Conservation (phyloP, 495 filamentous ascomycete genomes). For the Neurospora sp. region DNA sequence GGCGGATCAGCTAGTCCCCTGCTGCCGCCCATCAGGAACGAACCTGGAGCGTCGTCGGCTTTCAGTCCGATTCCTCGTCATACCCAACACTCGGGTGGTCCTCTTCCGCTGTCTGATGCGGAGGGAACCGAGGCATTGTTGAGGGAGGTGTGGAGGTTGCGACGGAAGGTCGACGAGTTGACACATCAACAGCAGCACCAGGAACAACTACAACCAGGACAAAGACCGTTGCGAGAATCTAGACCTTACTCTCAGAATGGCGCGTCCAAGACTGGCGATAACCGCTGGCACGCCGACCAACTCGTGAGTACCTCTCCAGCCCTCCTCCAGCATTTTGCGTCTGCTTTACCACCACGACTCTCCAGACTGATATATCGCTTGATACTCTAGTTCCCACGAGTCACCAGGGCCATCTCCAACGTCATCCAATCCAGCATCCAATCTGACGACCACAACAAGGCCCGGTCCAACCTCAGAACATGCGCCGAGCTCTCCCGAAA, state of each 20-base stretch:
- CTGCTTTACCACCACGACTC: background rate
- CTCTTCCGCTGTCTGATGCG: background rate
- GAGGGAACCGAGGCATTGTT: background rate
- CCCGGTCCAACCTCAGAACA: background rate
- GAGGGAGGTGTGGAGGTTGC: background rate
- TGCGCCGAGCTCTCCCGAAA: background rate
- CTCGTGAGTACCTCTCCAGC: background rate
- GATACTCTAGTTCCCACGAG: background rate
- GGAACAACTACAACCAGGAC: background rate
- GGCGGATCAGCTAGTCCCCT: background rate
- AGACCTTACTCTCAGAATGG: background rate
- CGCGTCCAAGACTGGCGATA: background rate
- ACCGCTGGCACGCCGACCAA: background rate
- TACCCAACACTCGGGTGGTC: background rate
- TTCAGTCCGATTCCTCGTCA: background rate
- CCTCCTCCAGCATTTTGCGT: background rate
- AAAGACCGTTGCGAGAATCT: background rate
- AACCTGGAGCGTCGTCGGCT: background rate
- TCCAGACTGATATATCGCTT: background rate
- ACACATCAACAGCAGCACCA: background rate
- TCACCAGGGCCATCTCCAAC: background rate
- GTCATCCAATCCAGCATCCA: too few relatives aligned
- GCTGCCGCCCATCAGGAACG: background rate
- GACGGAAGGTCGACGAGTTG: background rate
- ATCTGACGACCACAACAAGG: background rate